phyloP scores from a whole-genome alignment of 2,329 filamentous ascomycete species.

The Chaetomium globosum region DNA sequence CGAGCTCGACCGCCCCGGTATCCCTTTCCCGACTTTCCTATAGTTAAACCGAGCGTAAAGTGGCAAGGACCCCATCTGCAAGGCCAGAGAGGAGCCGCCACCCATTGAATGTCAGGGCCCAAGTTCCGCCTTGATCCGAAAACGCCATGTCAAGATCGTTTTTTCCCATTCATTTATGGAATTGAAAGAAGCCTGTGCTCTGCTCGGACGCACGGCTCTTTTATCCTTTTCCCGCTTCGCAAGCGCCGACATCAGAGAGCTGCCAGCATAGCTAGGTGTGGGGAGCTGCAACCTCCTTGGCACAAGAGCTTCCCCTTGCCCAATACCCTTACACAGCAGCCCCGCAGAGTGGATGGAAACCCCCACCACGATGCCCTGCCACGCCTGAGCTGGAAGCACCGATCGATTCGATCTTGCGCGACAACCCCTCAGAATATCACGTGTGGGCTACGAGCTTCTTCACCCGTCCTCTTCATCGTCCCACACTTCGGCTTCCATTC shows the following conservation, averaged over 20 bases:
- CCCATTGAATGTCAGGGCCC: conserved; percentile 28
- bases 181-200: background rate
- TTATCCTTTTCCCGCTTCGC: too few relatives aligned
- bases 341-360: conserved; percentile 1
- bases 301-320: background rate
- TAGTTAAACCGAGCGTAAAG: background rate
- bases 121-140: conserved; percentile 26
- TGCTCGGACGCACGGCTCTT: background rate
- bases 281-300: background rate
- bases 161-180: too few relatives aligned
- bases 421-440: conserved; percentile 32
- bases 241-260: too few relatives aligned
- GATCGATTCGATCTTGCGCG: conserved; percentile 21
- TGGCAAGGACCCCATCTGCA: conserved; percentile 14
- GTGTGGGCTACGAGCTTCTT: conserved; percentile 30
- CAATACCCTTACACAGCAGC: background rate
- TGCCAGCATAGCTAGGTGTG: too few relatives aligned
- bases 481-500: conserved; percentile 10
- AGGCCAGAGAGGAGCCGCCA: conserved; percentile 11
- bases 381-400: background rate
- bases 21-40: background rate
- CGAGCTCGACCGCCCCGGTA: background rate
- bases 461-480: conserved; percentile 19
- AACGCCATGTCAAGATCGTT: background rate
- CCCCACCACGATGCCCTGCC: background rate